Evolutionary conservation across 1,139 yeast species (phyloP).

Genomic region (Yamadazyma atmosphaerica): DNA sequence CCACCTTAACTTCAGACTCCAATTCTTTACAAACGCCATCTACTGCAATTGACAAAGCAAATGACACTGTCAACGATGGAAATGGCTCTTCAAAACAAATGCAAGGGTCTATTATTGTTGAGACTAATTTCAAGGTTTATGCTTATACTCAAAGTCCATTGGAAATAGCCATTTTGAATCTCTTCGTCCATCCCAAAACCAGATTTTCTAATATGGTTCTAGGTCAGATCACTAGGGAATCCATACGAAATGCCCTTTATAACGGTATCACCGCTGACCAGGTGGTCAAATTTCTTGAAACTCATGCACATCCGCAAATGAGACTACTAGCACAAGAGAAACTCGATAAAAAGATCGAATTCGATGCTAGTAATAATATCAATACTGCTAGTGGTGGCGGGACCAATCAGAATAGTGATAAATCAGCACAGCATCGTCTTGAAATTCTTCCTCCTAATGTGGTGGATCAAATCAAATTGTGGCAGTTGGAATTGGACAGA

Average conservation of each 20-base stretch:
- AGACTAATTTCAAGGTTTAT: conserved; percentile 89
- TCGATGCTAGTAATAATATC: conserved; percentile 57
- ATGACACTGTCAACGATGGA: conserved; percentile 17
- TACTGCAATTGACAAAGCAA: conserved; percentile 44
- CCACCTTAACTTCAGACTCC: conserved; percentile 85
- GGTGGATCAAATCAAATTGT: conserved; percentile 88
- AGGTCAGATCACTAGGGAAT: conserved; percentile 91
- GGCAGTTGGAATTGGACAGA: conserved; percentile 96
- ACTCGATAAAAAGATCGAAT: conserved; percentile 64
- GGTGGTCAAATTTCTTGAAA: conserved; percentile 80
- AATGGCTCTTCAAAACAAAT: conserved; percentile 16
- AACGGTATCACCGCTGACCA: conserved; percentile 97
- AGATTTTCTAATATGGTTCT: conserved; percentile 91
- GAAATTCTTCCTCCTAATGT: conserved; percentile 92
- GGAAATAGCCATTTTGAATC: conserved; percentile 87
- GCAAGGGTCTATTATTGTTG: conserved; percentile 78
- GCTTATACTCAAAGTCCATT: conserved; percentile 95
- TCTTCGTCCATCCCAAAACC: conserved; percentile 81
- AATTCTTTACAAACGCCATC: conserved; percentile 69
- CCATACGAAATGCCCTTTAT: conserved; percentile 76
- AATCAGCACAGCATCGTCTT: conserved; percentile 42
- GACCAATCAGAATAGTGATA: conserved; percentile 24
- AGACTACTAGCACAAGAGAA: conserved; percentile 66
- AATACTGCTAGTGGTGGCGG: conserved; percentile 50
- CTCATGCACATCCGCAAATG: conserved; percentile 97